Evolutionary conservation across 768 basidiomycete genomes (phyloP), one percentile per base, ranked within the genome.

Genomic region (Suillus hirtellus): DNA sequence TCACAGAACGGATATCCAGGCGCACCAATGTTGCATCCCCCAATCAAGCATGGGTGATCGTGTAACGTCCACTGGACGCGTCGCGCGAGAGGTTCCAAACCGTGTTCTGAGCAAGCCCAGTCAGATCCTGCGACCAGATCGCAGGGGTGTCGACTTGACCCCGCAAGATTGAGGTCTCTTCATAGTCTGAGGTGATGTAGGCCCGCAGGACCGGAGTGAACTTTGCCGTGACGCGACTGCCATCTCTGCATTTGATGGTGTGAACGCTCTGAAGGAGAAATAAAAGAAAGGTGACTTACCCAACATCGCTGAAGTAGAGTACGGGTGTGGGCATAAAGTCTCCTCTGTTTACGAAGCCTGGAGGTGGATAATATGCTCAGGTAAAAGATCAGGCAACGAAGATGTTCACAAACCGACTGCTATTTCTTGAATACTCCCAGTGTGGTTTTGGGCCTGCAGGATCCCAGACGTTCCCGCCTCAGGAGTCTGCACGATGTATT

Each of bases 131-230:
- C 31, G n/a, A 1, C 60, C 52, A 60, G 53, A 60, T 58, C 52
- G 10, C 15, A 14, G 24, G 35, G 1, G 52, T 60, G 9, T 58
- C n/a, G 12, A 60, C 58, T 6, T 31, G 50, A 27, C 19, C 53
- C 19, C 37, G n/a, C 8, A 58, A 1, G 5, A 60, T 56, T 1
- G 50, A 3, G 12, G 52, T 19, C 17, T 60, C 52, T 27, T 60
- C 11, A 60, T 60, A 60, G 53, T 60, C 60, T 2, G 60, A 58
- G 2, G 52, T 60, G 12, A 60, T 58, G 31, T 60, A 60, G 31
- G 19, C 60, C 0, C 52, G 60, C 12, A 59, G 60, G 11, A 31
- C 7, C 19, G 52, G 52, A 10, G 60, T 60, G 60, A 58, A 59
- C 31, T 34, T 9, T 3, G 59, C 59, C 1, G 31, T n/a, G 31